These are phyloP conservation scores for Amanita phalloides DNA, from an alignment of 768 basidiomycete species.

Conservation along the genomic window DNA sequence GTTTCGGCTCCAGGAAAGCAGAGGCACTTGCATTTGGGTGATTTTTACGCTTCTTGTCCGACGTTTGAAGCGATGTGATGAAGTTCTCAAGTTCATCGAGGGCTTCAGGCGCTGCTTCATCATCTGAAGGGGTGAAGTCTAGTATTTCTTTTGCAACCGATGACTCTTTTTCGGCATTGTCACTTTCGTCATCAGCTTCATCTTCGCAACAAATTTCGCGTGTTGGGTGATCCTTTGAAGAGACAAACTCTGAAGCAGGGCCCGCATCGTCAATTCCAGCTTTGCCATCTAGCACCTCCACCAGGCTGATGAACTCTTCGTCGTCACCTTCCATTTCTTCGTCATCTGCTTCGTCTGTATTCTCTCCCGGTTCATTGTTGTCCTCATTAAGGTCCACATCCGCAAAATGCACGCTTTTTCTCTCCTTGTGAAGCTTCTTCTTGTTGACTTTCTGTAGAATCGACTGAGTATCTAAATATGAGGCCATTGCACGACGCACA, in stretches of 20 bases:
- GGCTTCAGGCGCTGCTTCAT: slow-evolving; percentile 43
- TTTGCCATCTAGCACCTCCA: slow-evolving; percentile 59
- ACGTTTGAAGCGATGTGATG: slow-evolving; percentile 54
- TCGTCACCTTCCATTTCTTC: slow-evolving; percentile 38
- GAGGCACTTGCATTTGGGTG: slow-evolving; percentile 23
- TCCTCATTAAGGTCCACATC: slow-evolving; percentile 65
- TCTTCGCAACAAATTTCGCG: slow-evolving; percentile 23
- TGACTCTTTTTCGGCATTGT: slow-evolving; percentile 24
- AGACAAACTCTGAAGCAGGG: slow-evolving; percentile 10
- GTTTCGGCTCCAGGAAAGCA: slow-evolving; percentile 15
- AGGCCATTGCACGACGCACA: background rate
- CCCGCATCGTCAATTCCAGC: slow-evolving; percentile 36
- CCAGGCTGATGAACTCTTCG: slow-evolving; percentile 49
- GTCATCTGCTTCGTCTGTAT: slow-evolving; percentile 29
- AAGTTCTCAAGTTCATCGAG: slow-evolving; percentile 64
- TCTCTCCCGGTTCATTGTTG: slow-evolving; percentile 23
- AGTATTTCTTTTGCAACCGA: slow-evolving; percentile 37
- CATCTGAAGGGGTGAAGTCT: slow-evolving; percentile 36
- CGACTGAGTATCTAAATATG: slow-evolving; percentile 6
- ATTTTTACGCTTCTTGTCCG: slow-evolving; percentile 62
- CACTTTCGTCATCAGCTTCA: slow-evolving; percentile 22
- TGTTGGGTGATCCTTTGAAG: slow-evolving; percentile 2
- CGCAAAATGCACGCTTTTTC: slow-evolving; percentile 27
- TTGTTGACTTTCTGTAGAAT: slow-evolving; percentile 19
- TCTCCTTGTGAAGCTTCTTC: slow-evolving; percentile 18